Conservation (phyloP, 371 early-diverging fungal genomes). For the Actinomortierella ambigua region DNA sequence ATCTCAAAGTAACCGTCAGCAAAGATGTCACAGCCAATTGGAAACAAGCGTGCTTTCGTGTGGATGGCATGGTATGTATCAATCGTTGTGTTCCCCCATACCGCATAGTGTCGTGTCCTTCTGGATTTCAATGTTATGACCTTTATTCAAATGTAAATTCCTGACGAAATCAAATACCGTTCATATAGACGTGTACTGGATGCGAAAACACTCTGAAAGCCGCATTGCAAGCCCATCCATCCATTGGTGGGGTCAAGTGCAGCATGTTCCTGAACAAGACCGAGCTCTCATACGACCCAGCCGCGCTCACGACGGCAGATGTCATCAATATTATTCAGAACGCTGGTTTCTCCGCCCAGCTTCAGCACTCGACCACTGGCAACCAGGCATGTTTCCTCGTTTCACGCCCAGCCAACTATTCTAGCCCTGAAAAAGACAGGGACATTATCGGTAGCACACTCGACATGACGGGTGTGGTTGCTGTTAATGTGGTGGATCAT, state of each 20-base stretch:
- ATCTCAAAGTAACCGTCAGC: neutral
- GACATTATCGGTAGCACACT: neutral
- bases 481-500: neutral
- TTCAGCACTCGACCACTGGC: constrained; percentile 11
- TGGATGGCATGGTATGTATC: constrained; percentile 15
- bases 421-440: neutral
- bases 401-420: neutral
- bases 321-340: constrained; percentile 1
- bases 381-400: constrained; percentile 8
- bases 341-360: constrained; percentile 8
- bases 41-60: constrained; percentile 5
- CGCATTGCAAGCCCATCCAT: constrained; percentile 12
- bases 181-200: constrained; percentile 15
- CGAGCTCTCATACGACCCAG: neutral
- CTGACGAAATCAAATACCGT: no score
- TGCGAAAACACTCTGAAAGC: constrained; percentile 17
- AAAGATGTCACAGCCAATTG: neutral
- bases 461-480: neutral
- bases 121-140: neutral
- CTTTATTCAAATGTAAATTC: no score
- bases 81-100: neutral
- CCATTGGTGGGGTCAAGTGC: constrained; percentile 3
- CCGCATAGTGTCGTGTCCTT: neutral
- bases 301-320: neutral
- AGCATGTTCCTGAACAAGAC: constrained; percentile 3